Percentiles rank a stretch among this genome's conserved stretches.
Evolutionary conservation across 768 basidiomycete species (phyloP).

Genomic region (Pleurotus platypus): DNA sequence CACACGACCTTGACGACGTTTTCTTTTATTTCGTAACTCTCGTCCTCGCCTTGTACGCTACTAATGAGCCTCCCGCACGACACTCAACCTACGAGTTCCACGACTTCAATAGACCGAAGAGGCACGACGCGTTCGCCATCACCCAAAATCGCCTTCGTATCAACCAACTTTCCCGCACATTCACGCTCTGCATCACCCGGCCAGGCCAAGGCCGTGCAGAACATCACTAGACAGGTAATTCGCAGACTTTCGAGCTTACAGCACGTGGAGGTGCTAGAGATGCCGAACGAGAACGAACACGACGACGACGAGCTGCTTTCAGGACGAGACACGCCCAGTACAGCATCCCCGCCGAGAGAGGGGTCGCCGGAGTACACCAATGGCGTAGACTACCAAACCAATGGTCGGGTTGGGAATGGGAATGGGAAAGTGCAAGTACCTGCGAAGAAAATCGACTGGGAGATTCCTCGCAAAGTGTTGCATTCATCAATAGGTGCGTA

Average conservation of each 20-base stretch:
- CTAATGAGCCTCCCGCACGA: constrained; percentile 8
- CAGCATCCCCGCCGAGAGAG: constrained; percentile 8
- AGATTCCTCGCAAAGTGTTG: constrained; percentile 83
- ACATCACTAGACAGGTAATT: constrained; percentile 48
- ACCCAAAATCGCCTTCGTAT: constrained; percentile 40
- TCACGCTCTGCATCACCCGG: constrained; percentile 14
- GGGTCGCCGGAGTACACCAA: constrained; percentile 14
- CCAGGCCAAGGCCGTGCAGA: constrained; percentile 41
- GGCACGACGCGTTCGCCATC: constrained; percentile 38
- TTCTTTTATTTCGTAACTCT: neutral
- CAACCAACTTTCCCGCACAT: constrained; percentile 26
- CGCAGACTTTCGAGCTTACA: constrained; percentile 40
- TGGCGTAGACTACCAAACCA: constrained; percentile 17
- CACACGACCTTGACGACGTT: neutral
- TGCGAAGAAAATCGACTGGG: constrained; percentile 66
- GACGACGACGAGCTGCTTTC: constrained; percentile 23
- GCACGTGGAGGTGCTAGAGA: constrained; percentile 24
- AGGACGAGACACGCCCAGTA: neutral
- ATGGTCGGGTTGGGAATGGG: constrained; percentile 12
- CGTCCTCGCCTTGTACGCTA: neutral
- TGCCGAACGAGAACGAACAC: constrained; percentile 23
- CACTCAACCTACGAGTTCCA: neutral
- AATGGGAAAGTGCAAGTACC: constrained; percentile 9
- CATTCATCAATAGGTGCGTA: constrained; percentile 82
- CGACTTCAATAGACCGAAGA: constrained; percentile 6